These are phyloP conservation scores for Jatropha podagrica DNA, from an alignment of 441 rosid species.

Conservation along the genomic window DNA sequence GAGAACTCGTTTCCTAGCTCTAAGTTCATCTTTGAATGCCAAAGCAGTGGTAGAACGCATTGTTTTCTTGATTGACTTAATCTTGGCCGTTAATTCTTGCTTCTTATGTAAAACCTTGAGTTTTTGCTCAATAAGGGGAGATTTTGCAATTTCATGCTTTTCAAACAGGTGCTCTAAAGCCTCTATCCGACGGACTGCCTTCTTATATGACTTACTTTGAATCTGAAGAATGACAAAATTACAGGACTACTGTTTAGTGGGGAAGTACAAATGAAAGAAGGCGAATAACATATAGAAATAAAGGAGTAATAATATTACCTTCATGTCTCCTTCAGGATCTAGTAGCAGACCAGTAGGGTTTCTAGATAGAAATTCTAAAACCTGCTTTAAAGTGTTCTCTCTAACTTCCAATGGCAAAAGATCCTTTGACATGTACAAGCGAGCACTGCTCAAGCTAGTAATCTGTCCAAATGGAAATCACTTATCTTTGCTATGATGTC, in stretches of 20 bases:
- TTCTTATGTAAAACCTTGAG: conserved; percentile 73
- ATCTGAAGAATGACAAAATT: conserved; percentile 50
- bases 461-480: conserved; percentile 50
- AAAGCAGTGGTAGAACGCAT: conserved; percentile 72
- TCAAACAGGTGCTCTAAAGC: conserved; percentile 82
- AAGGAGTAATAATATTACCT: conserved; percentile 39
- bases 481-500: conserved; percentile 1
- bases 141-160: conserved; percentile 85
- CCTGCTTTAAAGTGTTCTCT: conserved; percentile 85
- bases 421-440: conserved; percentile 76
- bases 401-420: conserved; percentile 86
- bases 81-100: conserved; percentile 73
- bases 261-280: conserved; percentile 7
- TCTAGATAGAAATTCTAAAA: conserved; percentile 79
- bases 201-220: conserved; percentile 70
- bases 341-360: conserved; percentile 75
- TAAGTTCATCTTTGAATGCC: conserved; percentile 98
- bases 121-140: conserved; percentile 82
- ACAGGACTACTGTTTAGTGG: conserved; percentile 8
- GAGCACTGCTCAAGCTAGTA: conserved; percentile 72
- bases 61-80: conserved; percentile 75
- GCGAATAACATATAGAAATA: conserved; percentile 10
- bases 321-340: conserved; percentile 93
- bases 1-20: conserved; percentile 92
- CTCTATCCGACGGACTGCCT: conserved; percentile 77